Evolutionary conservation across 345 rosid genomes (phyloP), one percentile per base, ranked within the genome.

Genomic region (Garcia nutans): DNA sequence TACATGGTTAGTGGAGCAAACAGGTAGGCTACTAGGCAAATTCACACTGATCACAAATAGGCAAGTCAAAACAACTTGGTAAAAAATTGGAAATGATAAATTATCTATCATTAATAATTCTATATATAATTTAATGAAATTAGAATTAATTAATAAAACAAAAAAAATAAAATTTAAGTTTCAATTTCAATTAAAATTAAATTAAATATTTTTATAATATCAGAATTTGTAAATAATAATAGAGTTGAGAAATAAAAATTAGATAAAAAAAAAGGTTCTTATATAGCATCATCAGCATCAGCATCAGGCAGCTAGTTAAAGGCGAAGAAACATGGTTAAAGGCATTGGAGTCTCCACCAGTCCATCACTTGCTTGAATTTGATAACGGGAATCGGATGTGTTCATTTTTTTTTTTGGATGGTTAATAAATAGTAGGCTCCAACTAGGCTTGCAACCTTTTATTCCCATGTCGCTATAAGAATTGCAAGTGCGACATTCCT

Each of bases 331-430:
- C n/a, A 17, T 54, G 7, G 57, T 54, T 54, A 16, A 5, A 54
- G 57, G 50, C 7, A 45, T 8, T 8, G 10, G 50, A n/a, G n/a
- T n/a, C n/a, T n/a, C n/a, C n/a, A n/a, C n/a, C n/a, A n/a, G n/a
- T n/a, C n/a, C n/a, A n/a, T n/a, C n/a, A 78, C 77, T 71, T 75
- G 79, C 4, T 12, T 1, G 3, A 19, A 2, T 54, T 15, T 54
- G 22, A 12, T 10, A 0, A 6, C 61, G 42, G 75, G 84, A 82
- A 82, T 82, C 84, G 54, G 69, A 82, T 78, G 65, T 71, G 68
- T 8, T 26, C 19, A 3, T 5, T 28, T 28, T 28, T 8, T 26
- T 54, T 37, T 5, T 37, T 37, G 5, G 41, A 5, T 37, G 41
- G 41, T 37, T 37, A 37, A 37, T 37, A 28, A 1, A 28, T 28